Percentiles rank a stretch among this genome's conserved stretches.
Conservation (phyloP, 2,329 filamentous ascomycete genomes). For the Chaetomiaceae sp. region DNA sequence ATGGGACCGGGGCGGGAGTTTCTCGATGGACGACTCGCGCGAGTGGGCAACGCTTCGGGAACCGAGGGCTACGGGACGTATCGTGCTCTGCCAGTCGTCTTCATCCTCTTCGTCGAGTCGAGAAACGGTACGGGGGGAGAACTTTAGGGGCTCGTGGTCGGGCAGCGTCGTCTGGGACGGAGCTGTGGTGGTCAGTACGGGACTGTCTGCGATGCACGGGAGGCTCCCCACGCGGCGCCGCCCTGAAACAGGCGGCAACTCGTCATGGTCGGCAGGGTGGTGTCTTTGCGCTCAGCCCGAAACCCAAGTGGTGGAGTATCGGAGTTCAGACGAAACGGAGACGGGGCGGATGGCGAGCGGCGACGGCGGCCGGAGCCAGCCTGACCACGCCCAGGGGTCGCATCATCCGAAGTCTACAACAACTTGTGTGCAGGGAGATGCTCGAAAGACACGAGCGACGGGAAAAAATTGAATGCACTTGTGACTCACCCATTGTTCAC, state of each 20-base stretch:
- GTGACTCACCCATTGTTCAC: constrained; percentile 30
- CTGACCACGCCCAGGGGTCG: neutral
- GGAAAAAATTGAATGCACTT: neutral
- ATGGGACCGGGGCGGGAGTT: constrained; percentile 43
- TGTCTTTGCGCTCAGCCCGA: neutral
- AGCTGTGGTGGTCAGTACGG: constrained; percentile 37
- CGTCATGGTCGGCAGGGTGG: neutral
- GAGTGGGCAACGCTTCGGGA: constrained; percentile 46
- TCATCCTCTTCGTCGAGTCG: constrained; percentile 52
- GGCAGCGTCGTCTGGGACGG: constrained; percentile 57
- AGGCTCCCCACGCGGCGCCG: neutral
- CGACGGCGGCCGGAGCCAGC: neutral
- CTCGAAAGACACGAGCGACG: neutral
- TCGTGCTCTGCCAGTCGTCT: constrained; percentile 47
- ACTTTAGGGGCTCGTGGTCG: constrained; percentile 52
- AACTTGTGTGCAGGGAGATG: neutral
- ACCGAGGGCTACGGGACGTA: constrained; percentile 45
- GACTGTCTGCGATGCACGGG: neutral
- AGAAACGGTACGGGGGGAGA: constrained; percentile 46
- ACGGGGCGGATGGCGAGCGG: constrained; percentile 5
- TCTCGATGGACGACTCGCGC: constrained; percentile 56
- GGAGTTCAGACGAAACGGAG: constrained; percentile 15
- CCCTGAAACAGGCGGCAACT: constrained; percentile 2
- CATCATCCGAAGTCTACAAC: neutral
- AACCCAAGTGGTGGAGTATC: constrained; percentile 5